Percentiles rank a stretch among this genome's conserved stretches.
These are phyloP conservation scores for Artemisia tridentata DNA, from an alignment of 129 eudicot species.

Conservation along the genomic window DNA sequence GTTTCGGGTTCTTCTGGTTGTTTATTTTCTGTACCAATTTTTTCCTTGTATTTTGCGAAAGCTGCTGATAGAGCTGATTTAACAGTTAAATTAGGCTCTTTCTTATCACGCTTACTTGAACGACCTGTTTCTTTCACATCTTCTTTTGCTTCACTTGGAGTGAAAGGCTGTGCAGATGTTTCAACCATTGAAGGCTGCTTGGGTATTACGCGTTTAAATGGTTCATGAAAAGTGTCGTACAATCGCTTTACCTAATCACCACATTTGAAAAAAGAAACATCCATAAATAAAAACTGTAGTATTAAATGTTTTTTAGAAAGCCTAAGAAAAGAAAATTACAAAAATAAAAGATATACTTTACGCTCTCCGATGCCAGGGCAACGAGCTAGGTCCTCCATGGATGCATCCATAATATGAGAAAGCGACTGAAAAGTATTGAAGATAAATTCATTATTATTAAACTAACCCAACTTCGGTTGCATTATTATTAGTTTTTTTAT, in stretches of 20 bases:
- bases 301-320: background rate
- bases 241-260: conserved; percentile 72
- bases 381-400: conserved; percentile 98
- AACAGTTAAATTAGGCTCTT: conserved; percentile 57
- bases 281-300: background rate
- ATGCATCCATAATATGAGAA: conserved; percentile 94
- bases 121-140: conserved; percentile 32
- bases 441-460: background rate
- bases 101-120: conserved; percentile 53
- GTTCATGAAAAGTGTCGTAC: conserved; percentile 93
- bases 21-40: conserved; percentile 40
- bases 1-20: conserved; percentile 26
- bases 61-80: conserved; percentile 86
- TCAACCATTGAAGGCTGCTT: conserved; percentile 35
- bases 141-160: conserved; percentile 41
- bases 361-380: conserved; percentile 99
- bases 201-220: conserved; percentile 72
- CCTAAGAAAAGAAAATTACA: background rate
- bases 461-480: background rate
- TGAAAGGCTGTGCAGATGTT: conserved; percentile 35
- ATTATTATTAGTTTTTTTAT: background rate
- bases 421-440: conserved; percentile 57
- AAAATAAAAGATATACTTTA: conserved; percentile 53
- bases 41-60: conserved; percentile 58
- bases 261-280: background rate